These are phyloP conservation scores for Apophysomyces variabilis DNA, from an alignment of 371 early-diverging fungal genomes.

Conservation along the genomic window DNA sequence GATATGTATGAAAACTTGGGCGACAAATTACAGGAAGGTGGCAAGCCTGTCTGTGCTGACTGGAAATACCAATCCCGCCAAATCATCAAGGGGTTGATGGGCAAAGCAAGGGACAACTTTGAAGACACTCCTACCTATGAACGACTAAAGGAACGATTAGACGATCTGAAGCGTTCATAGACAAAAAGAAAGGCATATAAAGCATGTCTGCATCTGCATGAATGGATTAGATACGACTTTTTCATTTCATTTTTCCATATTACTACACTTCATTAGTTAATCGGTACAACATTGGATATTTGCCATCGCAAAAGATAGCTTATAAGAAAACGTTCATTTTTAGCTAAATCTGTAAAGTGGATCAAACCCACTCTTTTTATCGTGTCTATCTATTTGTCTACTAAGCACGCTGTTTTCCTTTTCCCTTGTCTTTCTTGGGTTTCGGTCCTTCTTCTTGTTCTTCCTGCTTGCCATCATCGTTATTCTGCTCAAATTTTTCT, in stretches of 20 bases:
- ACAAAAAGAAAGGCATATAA: not conserved
- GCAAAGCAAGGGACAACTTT: constrained; percentile 75
- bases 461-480: constrained; percentile 30
- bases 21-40: constrained; percentile 44
- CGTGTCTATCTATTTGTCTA: not conserved
- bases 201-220: constrained; percentile 2
- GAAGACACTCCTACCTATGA: constrained; percentile 71
- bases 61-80: constrained; percentile 88
- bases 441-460: constrained; percentile 11
- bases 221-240: not conserved
- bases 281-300: no score
- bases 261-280: no score
- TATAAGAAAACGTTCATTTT: no score
- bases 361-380: no score
- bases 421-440: constrained; percentile 25
- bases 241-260: no score
- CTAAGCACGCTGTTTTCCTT: constrained; percentile 29
- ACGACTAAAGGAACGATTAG: constrained; percentile 61
- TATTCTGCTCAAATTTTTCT: constrained; percentile 59
- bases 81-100: constrained; percentile 82
- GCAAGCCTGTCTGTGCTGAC: constrained; percentile 70
- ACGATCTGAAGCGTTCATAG: constrained; percentile 52
- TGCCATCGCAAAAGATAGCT: no score
- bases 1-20: constrained; percentile 81
- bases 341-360: no score